These are phyloP conservation scores for Vigna radiata DNA, from an alignment of 306 rosid genomes.

Conservation along the genomic window DNA sequence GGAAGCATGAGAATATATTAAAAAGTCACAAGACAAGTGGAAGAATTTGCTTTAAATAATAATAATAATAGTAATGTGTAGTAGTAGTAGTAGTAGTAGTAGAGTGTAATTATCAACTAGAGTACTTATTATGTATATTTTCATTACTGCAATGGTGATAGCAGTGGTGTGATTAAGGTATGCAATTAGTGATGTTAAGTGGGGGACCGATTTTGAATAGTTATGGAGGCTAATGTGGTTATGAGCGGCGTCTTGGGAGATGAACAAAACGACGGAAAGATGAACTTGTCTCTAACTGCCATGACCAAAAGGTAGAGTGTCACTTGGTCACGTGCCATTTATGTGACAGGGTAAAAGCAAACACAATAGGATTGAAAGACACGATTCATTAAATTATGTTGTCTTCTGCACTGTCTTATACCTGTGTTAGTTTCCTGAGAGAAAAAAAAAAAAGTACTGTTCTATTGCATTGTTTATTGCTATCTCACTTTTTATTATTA, in stretches of 20 bases:
- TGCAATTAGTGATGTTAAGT: background rate
- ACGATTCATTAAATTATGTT: conserved; percentile 30
- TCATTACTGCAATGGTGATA: background rate
- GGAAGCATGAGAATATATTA: conserved; percentile 44
- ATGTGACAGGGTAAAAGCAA: conserved; percentile 15
- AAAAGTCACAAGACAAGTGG: conserved; percentile 45
- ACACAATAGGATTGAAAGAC: conserved; percentile 4
- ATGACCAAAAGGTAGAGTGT: conserved; percentile 53
- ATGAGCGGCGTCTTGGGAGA: conserved; percentile 55
- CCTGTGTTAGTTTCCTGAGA: conserved; percentile 20
- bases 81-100: background rate
- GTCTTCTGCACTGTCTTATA: conserved; percentile 32
- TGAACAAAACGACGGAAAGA: conserved; percentile 48
- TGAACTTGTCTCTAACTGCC: conserved; percentile 54
- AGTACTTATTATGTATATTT: conserved; percentile 23
- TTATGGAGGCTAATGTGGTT: conserved; percentile 38
- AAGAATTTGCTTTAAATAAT: conserved; percentile 38
- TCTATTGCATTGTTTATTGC: conserved; percentile 23
- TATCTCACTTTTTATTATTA: background rate
- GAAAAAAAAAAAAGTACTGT: conserved; percentile 18
- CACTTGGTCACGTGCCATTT: conserved; percentile 55
- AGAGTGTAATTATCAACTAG: conserved; percentile 42
- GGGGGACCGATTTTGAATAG: conserved; percentile 45
- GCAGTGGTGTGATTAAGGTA: conserved; percentile 29
- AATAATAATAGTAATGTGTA: conserved; percentile 16